phyloP scores from a whole-genome alignment of 345 rosid genomes.

The Anastatica hierochuntica region DNA sequence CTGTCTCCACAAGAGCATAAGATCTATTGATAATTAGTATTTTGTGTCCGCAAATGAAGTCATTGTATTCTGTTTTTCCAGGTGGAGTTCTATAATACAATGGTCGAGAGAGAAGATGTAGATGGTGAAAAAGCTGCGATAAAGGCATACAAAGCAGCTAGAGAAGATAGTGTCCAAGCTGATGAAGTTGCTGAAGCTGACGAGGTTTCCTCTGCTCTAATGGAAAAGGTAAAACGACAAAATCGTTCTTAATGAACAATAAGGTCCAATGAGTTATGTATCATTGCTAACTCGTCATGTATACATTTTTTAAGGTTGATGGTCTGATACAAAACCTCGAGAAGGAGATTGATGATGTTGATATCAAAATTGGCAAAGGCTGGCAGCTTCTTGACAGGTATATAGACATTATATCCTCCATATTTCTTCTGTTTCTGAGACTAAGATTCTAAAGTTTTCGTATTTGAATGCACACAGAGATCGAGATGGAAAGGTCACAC shows the following conservation, averaged over 20 bases:
- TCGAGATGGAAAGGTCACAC: conserved; percentile 75
- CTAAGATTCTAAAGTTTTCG: background rate
- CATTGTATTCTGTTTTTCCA: conserved; percentile 23
- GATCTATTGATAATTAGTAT: background rate
- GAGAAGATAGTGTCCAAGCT: conserved; percentile 48
- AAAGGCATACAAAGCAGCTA: conserved; percentile 76
- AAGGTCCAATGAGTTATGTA: background rate
- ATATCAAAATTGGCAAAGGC: conserved; percentile 65
- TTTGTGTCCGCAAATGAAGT: background rate
- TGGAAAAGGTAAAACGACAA: conserved; percentile 43
- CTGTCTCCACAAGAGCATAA: background rate
- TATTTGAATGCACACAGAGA: conserved; percentile 39
- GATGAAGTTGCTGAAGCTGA: conserved; percentile 44
- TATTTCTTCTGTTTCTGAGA: background rate
- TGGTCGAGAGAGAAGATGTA: conserved; percentile 61
- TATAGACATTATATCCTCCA: background rate
- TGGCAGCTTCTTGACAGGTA: conserved; percentile 84
- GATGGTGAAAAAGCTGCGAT: conserved; percentile 64
- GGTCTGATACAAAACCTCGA: conserved; percentile 79
- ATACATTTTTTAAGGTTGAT: conserved; percentile 45
- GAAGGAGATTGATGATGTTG: conserved; percentile 82
- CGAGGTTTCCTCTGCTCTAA: conserved; percentile 69
- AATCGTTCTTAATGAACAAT: background rate
- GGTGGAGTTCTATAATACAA: conserved; percentile 82
- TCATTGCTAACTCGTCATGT: conserved; percentile 3